These are phyloP conservation scores for Fusarium siculi DNA, from an alignment of 2,329 filamentous ascomycete species.

Conservation along the genomic window DNA sequence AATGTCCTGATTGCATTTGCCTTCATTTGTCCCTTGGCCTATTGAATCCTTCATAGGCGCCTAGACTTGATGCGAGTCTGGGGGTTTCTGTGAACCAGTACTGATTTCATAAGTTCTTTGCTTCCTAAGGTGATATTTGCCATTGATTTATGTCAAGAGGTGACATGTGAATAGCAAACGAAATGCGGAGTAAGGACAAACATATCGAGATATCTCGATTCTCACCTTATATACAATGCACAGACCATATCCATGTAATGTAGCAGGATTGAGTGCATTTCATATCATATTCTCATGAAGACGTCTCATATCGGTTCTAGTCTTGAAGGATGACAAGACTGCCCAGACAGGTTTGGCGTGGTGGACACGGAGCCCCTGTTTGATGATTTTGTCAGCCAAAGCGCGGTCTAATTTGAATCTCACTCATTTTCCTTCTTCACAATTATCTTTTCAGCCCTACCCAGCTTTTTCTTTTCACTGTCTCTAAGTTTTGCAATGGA, in stretches of 20 bases:
- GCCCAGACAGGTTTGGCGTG: constrained; percentile 15
- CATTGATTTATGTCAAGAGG: neutral
- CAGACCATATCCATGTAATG: neutral
- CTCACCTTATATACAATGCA: neutral
- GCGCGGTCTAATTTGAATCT: constrained; percentile 6
- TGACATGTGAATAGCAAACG: neutral
- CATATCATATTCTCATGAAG: neutral
- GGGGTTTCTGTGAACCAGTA: neutral
- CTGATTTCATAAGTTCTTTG: neutral
- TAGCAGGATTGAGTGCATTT: neutral
- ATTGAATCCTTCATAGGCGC: neutral
- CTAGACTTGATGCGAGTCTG: neutral
- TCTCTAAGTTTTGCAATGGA: constrained; percentile 17
- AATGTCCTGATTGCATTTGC: no score
- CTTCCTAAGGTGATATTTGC: neutral
- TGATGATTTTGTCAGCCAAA: constrained; percentile 19
- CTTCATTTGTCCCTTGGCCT: neutral
- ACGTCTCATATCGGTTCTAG: neutral
- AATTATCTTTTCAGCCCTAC: neutral
- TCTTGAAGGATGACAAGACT: neutral
- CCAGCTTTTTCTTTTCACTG: neutral
- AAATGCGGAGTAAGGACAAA: neutral
- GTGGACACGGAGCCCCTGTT: constrained; percentile 14
- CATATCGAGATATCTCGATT: no score
- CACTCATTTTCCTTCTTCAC: neutral